Percentiles rank a stretch among this genome's conserved stretches.
Conservation (phyloP, 345 rosid genomes). For the Aurinia saxatilis region DNA sequence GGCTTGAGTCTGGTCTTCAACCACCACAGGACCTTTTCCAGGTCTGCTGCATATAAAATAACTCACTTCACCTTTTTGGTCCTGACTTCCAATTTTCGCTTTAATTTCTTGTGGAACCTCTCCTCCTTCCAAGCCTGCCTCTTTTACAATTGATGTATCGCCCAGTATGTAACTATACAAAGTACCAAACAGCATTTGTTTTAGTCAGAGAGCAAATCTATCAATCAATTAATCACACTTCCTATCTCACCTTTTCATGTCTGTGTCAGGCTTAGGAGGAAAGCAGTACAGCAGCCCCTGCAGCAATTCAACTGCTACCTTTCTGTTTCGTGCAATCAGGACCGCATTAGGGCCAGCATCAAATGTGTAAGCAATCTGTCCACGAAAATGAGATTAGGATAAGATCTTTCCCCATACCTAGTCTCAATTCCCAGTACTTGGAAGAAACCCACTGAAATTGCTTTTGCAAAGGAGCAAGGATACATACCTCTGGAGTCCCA, state of each 20-base stretch:
- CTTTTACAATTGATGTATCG: conserved; percentile 70
- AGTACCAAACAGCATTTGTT: neutral
- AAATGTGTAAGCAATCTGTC: conserved; percentile 88
- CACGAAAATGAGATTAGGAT: neutral
- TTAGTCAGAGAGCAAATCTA: neutral
- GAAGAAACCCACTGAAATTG: neutral
- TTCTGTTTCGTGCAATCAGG: conserved; percentile 55
- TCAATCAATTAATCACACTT: neutral
- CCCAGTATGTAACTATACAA: conserved; percentile 64
- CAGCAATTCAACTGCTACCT: conserved; percentile 62
- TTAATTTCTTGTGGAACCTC: conserved; percentile 58
- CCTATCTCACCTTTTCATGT: conserved; percentile 54
- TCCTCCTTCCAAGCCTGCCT: conserved; percentile 57
- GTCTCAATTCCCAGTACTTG: neutral
- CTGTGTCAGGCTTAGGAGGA: conserved; percentile 68
- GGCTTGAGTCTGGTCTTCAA: conserved; percentile 50
- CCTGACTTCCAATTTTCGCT: conserved; percentile 40
- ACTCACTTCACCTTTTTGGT: conserved; percentile 61
- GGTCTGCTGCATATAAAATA: conserved; percentile 91
- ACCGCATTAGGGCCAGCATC: conserved; percentile 98
- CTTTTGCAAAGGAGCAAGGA: neutral
- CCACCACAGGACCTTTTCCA: conserved; percentile 73
- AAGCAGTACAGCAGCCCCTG: conserved; percentile 75
- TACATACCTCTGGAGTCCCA: conserved; percentile 70
- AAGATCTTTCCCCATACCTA: neutral